Conservation (phyloP, 495 filamentous ascomycete species). For the Penicillium lagena region DNA sequence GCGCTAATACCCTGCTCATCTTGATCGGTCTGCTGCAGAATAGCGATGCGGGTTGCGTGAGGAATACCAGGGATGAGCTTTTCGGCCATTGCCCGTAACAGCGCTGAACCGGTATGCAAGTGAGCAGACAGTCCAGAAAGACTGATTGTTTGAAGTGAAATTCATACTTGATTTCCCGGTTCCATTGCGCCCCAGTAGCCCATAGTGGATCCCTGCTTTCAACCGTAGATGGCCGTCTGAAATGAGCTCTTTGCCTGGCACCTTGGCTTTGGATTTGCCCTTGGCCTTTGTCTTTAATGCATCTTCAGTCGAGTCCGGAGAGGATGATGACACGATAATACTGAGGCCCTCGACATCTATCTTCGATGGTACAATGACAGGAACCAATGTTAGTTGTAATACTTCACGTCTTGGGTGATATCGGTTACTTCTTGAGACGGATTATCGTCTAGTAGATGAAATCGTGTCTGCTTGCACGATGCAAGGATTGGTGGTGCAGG, state of each 20-base stretch:
- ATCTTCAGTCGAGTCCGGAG: slow-evolving; percentile 16
- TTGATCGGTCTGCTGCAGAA: slow-evolving; percentile 64
- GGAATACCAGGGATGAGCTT: slow-evolving; percentile 76
- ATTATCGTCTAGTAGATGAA: slow-evolving; percentile 36
- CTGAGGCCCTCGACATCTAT: slow-evolving; percentile 62
- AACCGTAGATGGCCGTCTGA: slow-evolving; percentile 60
- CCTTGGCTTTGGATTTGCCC: slow-evolving; percentile 46
- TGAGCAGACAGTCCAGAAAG: too few relatives aligned
- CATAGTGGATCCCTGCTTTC: slow-evolving; percentile 65
- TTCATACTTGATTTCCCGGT: slow-evolving; percentile 70
- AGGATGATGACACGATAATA: slow-evolving; percentile 50
- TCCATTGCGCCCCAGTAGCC: slow-evolving; percentile 70
- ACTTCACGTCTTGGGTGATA: too few relatives aligned
- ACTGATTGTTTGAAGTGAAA: not conserved
- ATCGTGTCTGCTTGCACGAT: slow-evolving; percentile 42
- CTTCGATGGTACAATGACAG: slow-evolving; percentile 21
- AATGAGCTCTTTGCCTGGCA: slow-evolving; percentile 60
- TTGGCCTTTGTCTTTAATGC: slow-evolving; percentile 33
- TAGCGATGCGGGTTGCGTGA: slow-evolving; percentile 56
- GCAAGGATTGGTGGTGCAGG: slow-evolving; percentile 29
- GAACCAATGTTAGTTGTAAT: not conserved
- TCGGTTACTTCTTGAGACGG: slow-evolving; percentile 31
- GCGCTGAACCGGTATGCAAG: slow-evolving; percentile 31
- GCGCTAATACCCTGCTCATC: slow-evolving; percentile 13
- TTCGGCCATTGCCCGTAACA: slow-evolving; percentile 67